A percentile compares a stretch with the other conserved stretches of the same genome.
phyloP scores from a whole-genome alignment of 768 basidiomycete species.

The Naganishia friedmannii region DNA sequence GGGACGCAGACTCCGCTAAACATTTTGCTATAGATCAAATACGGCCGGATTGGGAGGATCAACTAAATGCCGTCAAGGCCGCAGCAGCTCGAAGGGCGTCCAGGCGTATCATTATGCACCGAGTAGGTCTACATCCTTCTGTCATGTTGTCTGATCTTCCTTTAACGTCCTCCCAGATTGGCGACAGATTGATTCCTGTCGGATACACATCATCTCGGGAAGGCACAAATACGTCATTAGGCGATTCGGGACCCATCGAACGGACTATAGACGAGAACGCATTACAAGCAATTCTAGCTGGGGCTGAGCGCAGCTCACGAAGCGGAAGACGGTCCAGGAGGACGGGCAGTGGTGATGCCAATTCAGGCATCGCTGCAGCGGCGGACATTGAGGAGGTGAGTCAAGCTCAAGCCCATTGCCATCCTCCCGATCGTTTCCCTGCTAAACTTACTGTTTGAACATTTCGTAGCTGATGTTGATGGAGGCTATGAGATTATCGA shows the following conservation, averaged over 20 bases:
- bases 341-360: slow-evolving; percentile 86
- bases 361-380: slow-evolving; percentile 44
- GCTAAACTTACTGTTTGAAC: background rate
- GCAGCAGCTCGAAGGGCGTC: slow-evolving; percentile 95
- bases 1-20: slow-evolving; percentile 3
- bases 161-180: slow-evolving; percentile 57
- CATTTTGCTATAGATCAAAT: slow-evolving; percentile 70
- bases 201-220: slow-evolving; percentile 80
- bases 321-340: slow-evolving; percentile 56
- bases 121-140: slow-evolving; percentile 51
- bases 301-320: slow-evolving; percentile 53
- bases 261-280: slow-evolving; percentile 19
- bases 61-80: slow-evolving; percentile 87
- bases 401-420: background rate
- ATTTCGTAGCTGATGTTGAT: slow-evolving; percentile 81
- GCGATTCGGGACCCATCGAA: slow-evolving; percentile 24
- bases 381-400: slow-evolving; percentile 34
- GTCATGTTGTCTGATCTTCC: background rate
- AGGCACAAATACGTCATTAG: slow-evolving; percentile 59
- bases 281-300: slow-evolving; percentile 11
- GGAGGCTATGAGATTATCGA: slow-evolving; percentile 95
- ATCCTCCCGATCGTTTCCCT: background rate
- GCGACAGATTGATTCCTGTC: slow-evolving; percentile 93
- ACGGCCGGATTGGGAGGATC: slow-evolving; percentile 96
- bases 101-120: slow-evolving; percentile 94